Base-by-base conservation (phyloP, 768 basidiomycete genomes). In the Tylopilus plumbeoviolaceoides region DNA sequence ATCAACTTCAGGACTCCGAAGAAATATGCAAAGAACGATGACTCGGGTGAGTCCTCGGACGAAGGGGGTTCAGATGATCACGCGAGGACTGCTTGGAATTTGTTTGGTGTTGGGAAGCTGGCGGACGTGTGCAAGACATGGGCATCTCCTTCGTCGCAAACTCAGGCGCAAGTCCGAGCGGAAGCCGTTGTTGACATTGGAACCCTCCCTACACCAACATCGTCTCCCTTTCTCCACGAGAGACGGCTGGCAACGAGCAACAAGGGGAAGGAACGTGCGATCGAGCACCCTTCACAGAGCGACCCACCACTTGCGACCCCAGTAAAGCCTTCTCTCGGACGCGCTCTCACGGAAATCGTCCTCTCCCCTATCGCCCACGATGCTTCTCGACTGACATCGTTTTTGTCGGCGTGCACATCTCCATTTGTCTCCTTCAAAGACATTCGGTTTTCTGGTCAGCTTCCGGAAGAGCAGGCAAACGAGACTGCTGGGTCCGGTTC, bases 21-120 rank as follows among this genome's bases (percentile, higher is more conserved):
- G 33, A 46, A 33, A 14, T 39, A 56, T 40, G 30, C 44, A 7
- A 71, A 67, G 35, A 71, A 69, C 11, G 73, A 71, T 36, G 73
- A 71, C 42, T 79, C 80, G 41, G 78, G 79, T 17, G 59, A 67
- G 15, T 73, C 75, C 28, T 72, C 72, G 4, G 65, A 75, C 18
- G 71, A 71, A 6, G 75, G 71, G 6, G 76, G 70, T 40, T 73
- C 73, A 21, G 70, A 77, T 44, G 80, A 77, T n/a, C 75, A 77
- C 18, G 81, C 75, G 15, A 71, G 75, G 47, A 84, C 80, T 7
- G 83, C 84, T 0, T 78, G 84, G 57, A 53, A 63, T 5, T 61
- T 87, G 4, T 88, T 86, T 54, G 81, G 78, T 0, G 59, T 63
- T 1, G 65, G 70, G 11, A 72, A 74, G 4, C 71, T 15, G 9